Evolutionary conservation across 2,329 filamentous ascomycete genomes (phyloP), one percentile per base, ranked within the genome.

Genomic region (Fusarium oxysporum): DNA sequence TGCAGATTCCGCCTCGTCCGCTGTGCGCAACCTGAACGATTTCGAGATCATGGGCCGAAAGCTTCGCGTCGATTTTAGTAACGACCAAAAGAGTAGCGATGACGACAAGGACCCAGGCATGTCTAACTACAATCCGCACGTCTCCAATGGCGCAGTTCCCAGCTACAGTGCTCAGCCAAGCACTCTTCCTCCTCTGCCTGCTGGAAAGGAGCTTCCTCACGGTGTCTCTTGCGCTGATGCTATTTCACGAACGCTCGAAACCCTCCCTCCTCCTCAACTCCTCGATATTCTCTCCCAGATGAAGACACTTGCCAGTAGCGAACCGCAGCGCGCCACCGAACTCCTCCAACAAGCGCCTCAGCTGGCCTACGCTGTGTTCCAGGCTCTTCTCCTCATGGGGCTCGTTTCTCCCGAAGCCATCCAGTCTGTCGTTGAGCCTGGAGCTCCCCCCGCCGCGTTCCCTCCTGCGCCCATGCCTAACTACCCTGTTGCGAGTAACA

Each of bases 21-120:
- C 96, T 5, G 96, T 98, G 53, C 92, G 96, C 76, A 98, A 99
- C 80, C 86, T 98, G 58, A 97, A 98, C 84, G 95, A 97, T 82
- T 92, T 94, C 83, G 96, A 98, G 81, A 91, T 98, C 80, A 97
- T 97, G 92, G 95, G 95, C 62, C 91, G 96, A 78, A 97, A 97
- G 82, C 88, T 99, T 72, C 91, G 95, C 68, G 96, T 99, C 62
- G 96, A 98, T 83, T 99, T 97, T 83, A 96, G 94, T 66, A 97
- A 97, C 82, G 96, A 98, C 81, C 94, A 94, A 73, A 92, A 92
- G 76, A 92, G 89, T 70, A 91, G 92, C 69, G 91, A 92, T 63
- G 90, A 87, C 70, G 83, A 78, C 47, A 78, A 78, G 44, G 66
- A 70, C 32, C 45, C 73, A 72, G 56, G 71, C 33, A 61, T 74